Evolutionary conservation across 306 rosid genomes (phyloP).

Genomic region (Quercus gilva): DNA sequence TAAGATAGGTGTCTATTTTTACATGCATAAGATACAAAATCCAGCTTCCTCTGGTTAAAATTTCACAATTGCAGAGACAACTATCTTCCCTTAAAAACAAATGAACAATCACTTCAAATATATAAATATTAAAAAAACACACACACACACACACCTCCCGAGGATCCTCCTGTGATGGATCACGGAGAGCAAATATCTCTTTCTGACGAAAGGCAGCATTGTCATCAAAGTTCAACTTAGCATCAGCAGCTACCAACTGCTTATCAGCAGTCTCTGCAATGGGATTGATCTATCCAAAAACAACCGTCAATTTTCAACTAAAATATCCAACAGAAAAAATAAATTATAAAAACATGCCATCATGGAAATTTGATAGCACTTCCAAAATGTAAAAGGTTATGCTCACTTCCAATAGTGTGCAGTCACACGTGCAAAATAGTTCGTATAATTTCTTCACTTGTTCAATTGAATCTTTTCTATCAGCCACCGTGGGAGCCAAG

Average conservation of each 20-base stretch:
- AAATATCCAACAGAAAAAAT: slow-evolving; percentile 5
- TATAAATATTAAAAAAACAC: not conserved
- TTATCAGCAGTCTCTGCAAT: slow-evolving; percentile 94
- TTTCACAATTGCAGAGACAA: not conserved
- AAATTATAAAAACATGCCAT: slow-evolving; percentile 3
- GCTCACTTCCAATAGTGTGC: slow-evolving; percentile 98
- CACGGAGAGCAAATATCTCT: slow-evolving; percentile 85
- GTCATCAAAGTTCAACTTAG: slow-evolving; percentile 95
- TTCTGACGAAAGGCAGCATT: slow-evolving; percentile 94
- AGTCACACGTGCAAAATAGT: slow-evolving; percentile 73
- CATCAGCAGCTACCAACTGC: slow-evolving; percentile 98
- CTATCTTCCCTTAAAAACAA: slow-evolving; percentile 5
- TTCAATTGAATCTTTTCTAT: slow-evolving; percentile 73
- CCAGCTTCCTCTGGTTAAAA: not conserved
- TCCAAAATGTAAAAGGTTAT: not conserved
- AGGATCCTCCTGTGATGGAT: slow-evolving; percentile 97
- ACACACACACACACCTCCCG: slow-evolving; percentile 66
- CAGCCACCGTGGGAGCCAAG: slow-evolving; percentile 79
- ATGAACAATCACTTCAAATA: not conserved
- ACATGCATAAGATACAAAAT: not conserved
- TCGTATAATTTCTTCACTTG: slow-evolving; percentile 98
- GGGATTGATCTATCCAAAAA: slow-evolving; percentile 79
- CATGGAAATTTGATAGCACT: not conserved
- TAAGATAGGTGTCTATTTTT: not conserved
- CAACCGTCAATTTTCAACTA: slow-evolving; percentile 16